phyloP scores from a whole-genome alignment of 129 eudicot species.

The Heracleum sosnowskyi region DNA sequence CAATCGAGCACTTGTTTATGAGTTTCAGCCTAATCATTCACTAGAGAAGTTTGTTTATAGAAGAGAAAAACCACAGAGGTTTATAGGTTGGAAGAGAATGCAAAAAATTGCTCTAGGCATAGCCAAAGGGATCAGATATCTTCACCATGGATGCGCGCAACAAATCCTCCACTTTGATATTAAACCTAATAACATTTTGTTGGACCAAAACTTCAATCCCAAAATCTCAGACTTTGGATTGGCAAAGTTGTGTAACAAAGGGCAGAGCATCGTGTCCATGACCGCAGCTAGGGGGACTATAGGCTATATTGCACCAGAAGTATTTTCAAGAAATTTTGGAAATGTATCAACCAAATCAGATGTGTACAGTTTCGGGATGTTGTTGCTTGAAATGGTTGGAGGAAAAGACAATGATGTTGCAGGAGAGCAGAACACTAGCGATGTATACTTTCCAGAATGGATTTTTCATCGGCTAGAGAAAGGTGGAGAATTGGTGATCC shows the following conservation, averaged over 20 bases:
- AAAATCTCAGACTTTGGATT: background rate
- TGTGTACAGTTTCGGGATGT: background rate
- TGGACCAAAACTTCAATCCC: background rate
- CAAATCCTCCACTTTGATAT: too few species aligned
- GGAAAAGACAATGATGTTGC: background rate
- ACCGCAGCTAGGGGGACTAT: background rate
- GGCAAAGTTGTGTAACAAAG: background rate
- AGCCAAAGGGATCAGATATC: too few species aligned
- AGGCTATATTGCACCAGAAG: too few species aligned
- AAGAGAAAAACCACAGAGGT: too few species aligned
- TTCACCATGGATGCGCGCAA: too few species aligned
- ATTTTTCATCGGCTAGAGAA: background rate
- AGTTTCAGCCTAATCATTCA: background rate
- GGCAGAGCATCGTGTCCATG: background rate
- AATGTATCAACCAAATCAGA: too few species aligned
- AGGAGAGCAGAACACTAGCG: background rate
- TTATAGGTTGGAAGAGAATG: too few species aligned
- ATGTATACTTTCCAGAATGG: background rate
- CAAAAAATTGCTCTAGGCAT: too few species aligned
- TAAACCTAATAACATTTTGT: too few species aligned
- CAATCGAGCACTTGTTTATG: background rate
- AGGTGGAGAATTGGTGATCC: background rate
- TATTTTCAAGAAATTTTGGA: too few species aligned
- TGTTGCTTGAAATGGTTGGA: background rate
- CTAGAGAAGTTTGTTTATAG: too few species aligned